A percentile compares a stretch with the other conserved stretches of the same genome.
These are phyloP conservation scores for Suhomyces guaymorum DNA, from an alignment of 1,139 yeast genomes.

Conservation along the genomic window DNA sequence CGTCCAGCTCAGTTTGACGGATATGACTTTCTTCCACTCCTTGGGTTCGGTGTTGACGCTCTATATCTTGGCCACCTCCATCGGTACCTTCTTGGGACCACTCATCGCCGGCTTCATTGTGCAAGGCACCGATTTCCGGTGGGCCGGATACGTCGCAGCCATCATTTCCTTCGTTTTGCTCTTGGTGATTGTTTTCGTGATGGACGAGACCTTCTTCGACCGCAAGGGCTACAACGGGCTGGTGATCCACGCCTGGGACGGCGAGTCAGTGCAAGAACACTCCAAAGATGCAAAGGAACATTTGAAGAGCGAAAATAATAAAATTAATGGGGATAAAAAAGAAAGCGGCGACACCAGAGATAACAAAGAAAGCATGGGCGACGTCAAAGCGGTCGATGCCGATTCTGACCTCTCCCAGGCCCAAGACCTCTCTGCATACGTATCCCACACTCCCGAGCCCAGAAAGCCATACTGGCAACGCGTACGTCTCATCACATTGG, in stretches of 20 bases:
- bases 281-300: too few relatives aligned
- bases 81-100: constrained; percentile 43
- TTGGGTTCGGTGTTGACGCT: constrained; percentile 42
- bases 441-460: constrained; percentile 22
- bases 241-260: too few relatives aligned
- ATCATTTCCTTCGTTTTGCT: constrained; percentile 24
- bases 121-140: constrained; percentile 26
- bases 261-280: too few relatives aligned
- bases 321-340: too few relatives aligned
- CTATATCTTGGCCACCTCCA: constrained; percentile 37
- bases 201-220: constrained; percentile 31
- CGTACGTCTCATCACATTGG: constrained; percentile 26
- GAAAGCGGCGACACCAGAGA: too few relatives aligned
- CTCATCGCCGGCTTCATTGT: constrained; percentile 34
- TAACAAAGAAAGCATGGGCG: too few relatives aligned
- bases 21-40: constrained; percentile 39
- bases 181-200: constrained; percentile 21
- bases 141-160: constrained; percentile 41
- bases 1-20: constrained; percentile 36
- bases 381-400: too few relatives aligned
- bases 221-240: constrained; percentile 13
- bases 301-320: too few relatives aligned
- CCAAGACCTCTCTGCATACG: constrained; percentile 3
- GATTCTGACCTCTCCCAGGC: too few relatives aligned
- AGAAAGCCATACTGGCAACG: constrained; percentile 25